A percentile compares a stretch with the other conserved stretches of the same genome.
phyloP scores from a whole-genome alignment of 768 basidiomycete species.

The Cyclocybe cylindracea region DNA sequence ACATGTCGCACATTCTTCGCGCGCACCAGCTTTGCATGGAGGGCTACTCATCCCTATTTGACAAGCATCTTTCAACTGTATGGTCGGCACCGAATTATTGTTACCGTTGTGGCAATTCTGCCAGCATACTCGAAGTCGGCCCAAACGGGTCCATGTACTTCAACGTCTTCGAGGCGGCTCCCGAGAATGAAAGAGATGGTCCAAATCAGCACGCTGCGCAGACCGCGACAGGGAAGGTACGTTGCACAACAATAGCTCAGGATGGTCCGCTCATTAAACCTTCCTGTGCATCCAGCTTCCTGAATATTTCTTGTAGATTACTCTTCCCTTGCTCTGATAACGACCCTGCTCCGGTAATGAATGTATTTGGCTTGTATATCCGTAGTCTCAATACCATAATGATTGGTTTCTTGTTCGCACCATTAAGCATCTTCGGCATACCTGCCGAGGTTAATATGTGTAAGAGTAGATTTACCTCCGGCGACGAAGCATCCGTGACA shows the following conservation, averaged over 20 bases:
- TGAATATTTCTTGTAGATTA: slow-evolving; percentile 69
- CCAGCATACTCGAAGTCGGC: slow-evolving; percentile 93
- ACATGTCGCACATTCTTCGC: slow-evolving; percentile 95
- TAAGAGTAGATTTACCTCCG: no score
- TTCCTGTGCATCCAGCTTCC: slow-evolving; percentile 52
- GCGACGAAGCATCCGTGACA: no score
- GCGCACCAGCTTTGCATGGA: slow-evolving; percentile 99
- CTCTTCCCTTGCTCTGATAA: no score
- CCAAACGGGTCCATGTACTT: slow-evolving; percentile 89
- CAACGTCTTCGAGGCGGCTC: slow-evolving; percentile 98
- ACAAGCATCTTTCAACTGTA: slow-evolving; percentile 93
- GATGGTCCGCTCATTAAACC: neutral
- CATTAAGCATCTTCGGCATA: no score
- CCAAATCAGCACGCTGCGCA: slow-evolving; percentile 78
- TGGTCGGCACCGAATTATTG: slow-evolving; percentile 99
- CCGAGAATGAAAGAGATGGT: slow-evolving; percentile 95
- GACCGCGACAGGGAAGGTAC: slow-evolving; percentile 71
- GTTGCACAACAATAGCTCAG: neutral
- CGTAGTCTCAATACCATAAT: no score
- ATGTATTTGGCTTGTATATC: no score
- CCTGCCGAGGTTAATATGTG: no score
- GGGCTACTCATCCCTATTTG: slow-evolving; percentile 96
- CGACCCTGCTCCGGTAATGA: no score
- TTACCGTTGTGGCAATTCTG: slow-evolving; percentile 97
- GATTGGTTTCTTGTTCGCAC: no score